Evolutionary conservation across 805 yeast species (phyloP), one percentile per base, ranked within the genome.

Genomic region (Dipodascopsis tothii): DNA sequence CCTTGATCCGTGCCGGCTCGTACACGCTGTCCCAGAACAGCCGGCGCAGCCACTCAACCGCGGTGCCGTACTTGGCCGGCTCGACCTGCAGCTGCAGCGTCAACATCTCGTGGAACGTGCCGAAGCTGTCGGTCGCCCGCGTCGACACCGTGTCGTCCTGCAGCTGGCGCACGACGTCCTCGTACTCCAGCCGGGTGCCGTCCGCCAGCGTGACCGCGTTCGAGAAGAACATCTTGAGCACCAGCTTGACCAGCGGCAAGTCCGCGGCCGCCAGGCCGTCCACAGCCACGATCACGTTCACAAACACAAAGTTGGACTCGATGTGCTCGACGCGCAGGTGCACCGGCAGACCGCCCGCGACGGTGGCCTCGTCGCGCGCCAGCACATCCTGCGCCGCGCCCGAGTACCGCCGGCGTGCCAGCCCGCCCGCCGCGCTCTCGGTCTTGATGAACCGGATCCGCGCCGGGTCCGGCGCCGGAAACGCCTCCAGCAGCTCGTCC

Each of bases 251-350:
- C 46, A 81, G 80, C 2, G 84, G 81, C 41, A 87, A 66, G 14
- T 80, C 65, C 2, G 65, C 57, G 21, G 71, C 66, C 40, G 74
- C 80, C 19, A 77, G 68, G 37, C 56, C 69, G 35, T 66, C 71
- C 1, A 84, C 75, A 6, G 80, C 74, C 58, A 84, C 60, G 30
- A 80, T 61, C 32, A 85, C 59, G 45, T 78, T 75, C 18, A 87
- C 69, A 11, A 82, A 77, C 28, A 84, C 75, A 59, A 90, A 92
- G 56, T 83, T 80, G 1, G 96, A 84, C 43, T 79, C 74, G 58
- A 76, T 81, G 51, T 81, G 76, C 62, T 92, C 96, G 54, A 83
- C 72, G 58, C 86, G 92, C 40, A 88, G 60, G 49, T 77, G 79
- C 32, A 88, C 61, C 3, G 88, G 86, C 49, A 81, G 71, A 40